These are phyloP conservation scores for Eudorina sp. DNA, from an alignment of 139 green algal genomes.

Conservation along the genomic window DNA sequence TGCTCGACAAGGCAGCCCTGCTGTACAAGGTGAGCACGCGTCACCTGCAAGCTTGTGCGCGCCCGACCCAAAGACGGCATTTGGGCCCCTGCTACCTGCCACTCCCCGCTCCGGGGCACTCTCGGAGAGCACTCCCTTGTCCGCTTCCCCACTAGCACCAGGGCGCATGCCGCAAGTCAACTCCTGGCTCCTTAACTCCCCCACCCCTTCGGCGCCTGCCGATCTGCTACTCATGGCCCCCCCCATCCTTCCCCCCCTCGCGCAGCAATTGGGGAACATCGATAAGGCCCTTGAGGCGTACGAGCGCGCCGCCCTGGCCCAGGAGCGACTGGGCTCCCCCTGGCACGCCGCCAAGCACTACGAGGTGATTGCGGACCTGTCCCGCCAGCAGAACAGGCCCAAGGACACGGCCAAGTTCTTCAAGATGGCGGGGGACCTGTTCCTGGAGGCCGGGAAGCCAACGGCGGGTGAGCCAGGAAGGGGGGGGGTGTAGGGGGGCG, in stretches of 20 bases:
- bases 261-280: constrained; percentile 71
- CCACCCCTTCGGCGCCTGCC: too few relatives aligned
- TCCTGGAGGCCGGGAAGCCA: constrained; percentile 65
- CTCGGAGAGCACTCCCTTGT: too few relatives aligned
- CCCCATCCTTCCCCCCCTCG: neutral
- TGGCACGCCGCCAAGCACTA: constrained; percentile 87
- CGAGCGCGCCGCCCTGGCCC: constrained; percentile 77
- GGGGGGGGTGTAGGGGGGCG: neutral
- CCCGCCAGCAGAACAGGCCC: constrained; percentile 33
- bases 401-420: constrained; percentile 55
- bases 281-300: constrained; percentile 72
- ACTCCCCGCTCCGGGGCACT: too few relatives aligned
- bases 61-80: neutral
- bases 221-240: too few relatives aligned
- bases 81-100: too few relatives aligned
- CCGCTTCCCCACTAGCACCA: too few relatives aligned
- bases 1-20: constrained; percentile 79
- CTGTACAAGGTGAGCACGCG: constrained; percentile 73
- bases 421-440: constrained; percentile 70
- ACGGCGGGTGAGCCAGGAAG: constrained; percentile 51
- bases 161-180: too few relatives aligned
- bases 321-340: constrained; percentile 74
- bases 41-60: neutral
- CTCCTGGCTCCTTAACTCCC: neutral
- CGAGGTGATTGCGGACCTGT: constrained; percentile 61